Evolutionary conservation across 768 basidiomycete genomes (phyloP).

Genomic region (Termitomyces sp.): DNA sequence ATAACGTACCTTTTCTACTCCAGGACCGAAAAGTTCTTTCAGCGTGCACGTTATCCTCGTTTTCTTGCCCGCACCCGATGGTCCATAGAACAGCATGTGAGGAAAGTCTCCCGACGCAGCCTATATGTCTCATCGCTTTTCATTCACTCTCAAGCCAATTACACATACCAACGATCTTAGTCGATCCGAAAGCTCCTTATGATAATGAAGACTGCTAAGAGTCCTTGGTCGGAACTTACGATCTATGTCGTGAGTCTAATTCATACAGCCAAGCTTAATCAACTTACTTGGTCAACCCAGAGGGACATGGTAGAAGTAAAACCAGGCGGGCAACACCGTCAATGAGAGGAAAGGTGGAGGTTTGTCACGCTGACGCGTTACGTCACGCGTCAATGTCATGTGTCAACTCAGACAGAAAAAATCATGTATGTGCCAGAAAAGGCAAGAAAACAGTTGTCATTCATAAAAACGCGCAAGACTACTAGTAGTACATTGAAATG

Average conservation of each 20-base stretch:
- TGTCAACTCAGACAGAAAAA: no score
- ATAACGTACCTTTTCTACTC: slow-evolving; percentile 78
- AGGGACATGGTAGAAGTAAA: slow-evolving; percentile 44
- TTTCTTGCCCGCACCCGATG: slow-evolving; percentile 97
- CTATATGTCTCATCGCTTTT: slow-evolving; percentile 27
- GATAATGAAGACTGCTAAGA: slow-evolving; percentile 86
- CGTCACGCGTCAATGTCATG: slow-evolving; percentile 8
- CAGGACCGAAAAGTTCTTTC: slow-evolving; percentile 82
- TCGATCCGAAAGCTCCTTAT: slow-evolving; percentile 71
- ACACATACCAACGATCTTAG: slow-evolving; percentile 67
- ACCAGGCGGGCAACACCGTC: neutral
- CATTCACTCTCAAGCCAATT: neutral
- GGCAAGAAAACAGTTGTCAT: neutral
- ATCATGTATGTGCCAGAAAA: no score
- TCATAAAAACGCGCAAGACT: neutral
- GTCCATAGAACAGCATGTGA: slow-evolving; percentile 96
- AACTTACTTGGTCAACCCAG: slow-evolving; percentile 58
- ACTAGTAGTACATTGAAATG: neutral
- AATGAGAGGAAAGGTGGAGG: neutral
- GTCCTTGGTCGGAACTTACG: slow-evolving; percentile 79
- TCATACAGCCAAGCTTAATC: neutral
- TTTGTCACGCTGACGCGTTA: slow-evolving; percentile 12
- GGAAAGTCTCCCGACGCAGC: slow-evolving; percentile 92
- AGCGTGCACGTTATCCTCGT: slow-evolving; percentile 90
- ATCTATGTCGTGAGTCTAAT: neutral